Evolutionary conservation across 768 basidiomycete genomes (phyloP), one percentile per base, ranked within the genome.

Genomic region (Pulveroboletus ravenelii): DNA sequence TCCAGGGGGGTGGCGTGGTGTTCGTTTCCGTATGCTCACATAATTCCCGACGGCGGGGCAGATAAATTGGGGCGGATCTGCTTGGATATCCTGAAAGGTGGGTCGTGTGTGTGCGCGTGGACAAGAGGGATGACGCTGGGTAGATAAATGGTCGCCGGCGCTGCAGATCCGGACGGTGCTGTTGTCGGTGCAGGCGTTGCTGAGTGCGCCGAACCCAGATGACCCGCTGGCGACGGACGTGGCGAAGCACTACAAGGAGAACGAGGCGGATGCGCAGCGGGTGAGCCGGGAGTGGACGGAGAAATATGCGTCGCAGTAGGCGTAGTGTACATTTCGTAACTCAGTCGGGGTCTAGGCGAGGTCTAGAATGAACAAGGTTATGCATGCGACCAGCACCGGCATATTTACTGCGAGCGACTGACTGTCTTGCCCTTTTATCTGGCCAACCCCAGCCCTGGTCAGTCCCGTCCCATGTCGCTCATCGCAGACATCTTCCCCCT

Each of bases 111-210:
- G 9, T 23, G n/a, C 15, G 13, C n/a, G 12, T 14, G 32, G 32
- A 6, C 20, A 10, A 30, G n/a, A 25, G 34, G 38, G 30, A n/a
- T 48, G 18, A 53, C 52, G 23, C 3, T 25, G 36, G 34, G 38
- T 46, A 93, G 96, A 99, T 72, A 98, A 98, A 77, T 99, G 96
- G 96, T 96, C 93, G 10, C 96, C 96, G 17, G 96, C 96, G 0
- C 78, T 99, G 15, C 96, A 99, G 69, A 99, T 99, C 72, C 87
- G 96, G 59, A 99, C 96, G 2, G 96, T 99, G 45, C 76, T 99
- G 50, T 80, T 99, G 45, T 97, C 95, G 36, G 80, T 99, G 64
- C 96, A 99, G 71, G 96, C 96, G n/a, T 76, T 99, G 41, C 77
- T 99, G 38, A 90, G 87, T 55, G 86, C 96, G 1, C 96, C 96